phyloP scores from a whole-genome alignment of 176 grass and related monocot species.

The Carex kokanica region DNA sequence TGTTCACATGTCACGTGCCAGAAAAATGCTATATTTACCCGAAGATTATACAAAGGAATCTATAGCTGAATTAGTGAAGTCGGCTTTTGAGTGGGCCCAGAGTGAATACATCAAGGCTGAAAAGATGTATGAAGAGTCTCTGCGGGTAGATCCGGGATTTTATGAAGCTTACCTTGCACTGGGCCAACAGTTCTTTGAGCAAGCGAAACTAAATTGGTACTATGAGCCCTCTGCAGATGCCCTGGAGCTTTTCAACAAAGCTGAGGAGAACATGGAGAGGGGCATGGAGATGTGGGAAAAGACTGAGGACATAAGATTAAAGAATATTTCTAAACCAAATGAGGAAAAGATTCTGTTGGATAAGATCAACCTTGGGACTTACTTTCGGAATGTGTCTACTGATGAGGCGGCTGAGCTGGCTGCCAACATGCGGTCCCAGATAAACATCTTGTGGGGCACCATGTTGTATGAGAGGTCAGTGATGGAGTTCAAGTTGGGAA shows the following conservation, averaged over 20 bases:
- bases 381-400: slow-evolving; percentile 33
- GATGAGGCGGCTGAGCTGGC: slow-evolving; percentile 54
- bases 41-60: slow-evolving; percentile 44
- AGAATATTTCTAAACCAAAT: slow-evolving; percentile 41
- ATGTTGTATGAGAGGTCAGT: slow-evolving; percentile 75
- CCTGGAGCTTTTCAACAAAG: slow-evolving; percentile 55
- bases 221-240: slow-evolving; percentile 44
- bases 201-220: slow-evolving; percentile 72
- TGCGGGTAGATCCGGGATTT: slow-evolving; percentile 59
- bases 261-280: slow-evolving; percentile 62
- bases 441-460: slow-evolving; percentile 74
- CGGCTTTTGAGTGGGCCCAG: slow-evolving; percentile 52
- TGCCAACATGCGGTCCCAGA: slow-evolving; percentile 49
- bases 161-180: slow-evolving; percentile 60
- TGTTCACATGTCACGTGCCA: slow-evolving; percentile 63
- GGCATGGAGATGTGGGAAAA: slow-evolving; percentile 57
- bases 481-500: slow-evolving; percentile 62
- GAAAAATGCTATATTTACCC: slow-evolving; percentile 55
- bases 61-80: slow-evolving; percentile 39
- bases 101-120: slow-evolving; percentile 53
- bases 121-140: slow-evolving; percentile 44
- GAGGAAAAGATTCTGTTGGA: slow-evolving; percentile 41
- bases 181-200: slow-evolving; percentile 62
- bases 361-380: slow-evolving; percentile 46
- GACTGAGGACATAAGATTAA: slow-evolving; percentile 43